Percentiles rank a stretch among this genome's conserved stretches.
These are phyloP conservation scores for Candida hungchunana DNA, from an alignment of 805 yeast species.

Conservation along the genomic window DNA sequence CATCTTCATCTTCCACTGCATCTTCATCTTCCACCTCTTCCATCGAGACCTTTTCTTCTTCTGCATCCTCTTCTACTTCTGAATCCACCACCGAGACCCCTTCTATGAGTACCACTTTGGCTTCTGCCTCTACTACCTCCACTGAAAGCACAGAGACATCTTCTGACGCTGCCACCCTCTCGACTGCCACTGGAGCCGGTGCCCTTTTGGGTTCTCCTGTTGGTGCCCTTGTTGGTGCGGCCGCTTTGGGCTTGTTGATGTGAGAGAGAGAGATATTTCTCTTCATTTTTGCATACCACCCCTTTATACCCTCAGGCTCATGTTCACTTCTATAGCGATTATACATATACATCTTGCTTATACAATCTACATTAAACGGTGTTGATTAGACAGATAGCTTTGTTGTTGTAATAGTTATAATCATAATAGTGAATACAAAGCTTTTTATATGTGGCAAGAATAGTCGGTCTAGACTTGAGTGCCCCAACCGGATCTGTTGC, in stretches of 20 bases:
- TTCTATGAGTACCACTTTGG: conserved; percentile 14
- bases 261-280: conserved; percentile 1
- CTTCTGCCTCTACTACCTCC: conserved; percentile 19
- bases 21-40: conserved; percentile 25
- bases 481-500: too few relatives aligned
- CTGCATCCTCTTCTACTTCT: conserved; percentile 22
- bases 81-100: conserved; percentile 18
- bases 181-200: conserved; percentile 25
- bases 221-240: conserved; percentile 39
- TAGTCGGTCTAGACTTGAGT: too few relatives aligned
- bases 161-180: conserved; percentile 3
- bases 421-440: too few relatives aligned
- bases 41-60: conserved; percentile 18
- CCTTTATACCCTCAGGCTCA: background rate
- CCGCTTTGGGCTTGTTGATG: conserved; percentile 24
- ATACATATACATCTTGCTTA: background rate
- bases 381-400: background rate
- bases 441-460: too few relatives aligned
- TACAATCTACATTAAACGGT: background rate
- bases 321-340: background rate
- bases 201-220: conserved; percentile 34
- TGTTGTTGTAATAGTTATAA: too few relatives aligned
- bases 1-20: conserved; percentile 23
- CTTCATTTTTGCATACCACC: background rate
- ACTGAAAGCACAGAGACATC: too few relatives aligned